phyloP scores from a whole-genome alignment of 2,329 filamentous ascomycete species.

The Sporothrix pseudoabietina region DNA sequence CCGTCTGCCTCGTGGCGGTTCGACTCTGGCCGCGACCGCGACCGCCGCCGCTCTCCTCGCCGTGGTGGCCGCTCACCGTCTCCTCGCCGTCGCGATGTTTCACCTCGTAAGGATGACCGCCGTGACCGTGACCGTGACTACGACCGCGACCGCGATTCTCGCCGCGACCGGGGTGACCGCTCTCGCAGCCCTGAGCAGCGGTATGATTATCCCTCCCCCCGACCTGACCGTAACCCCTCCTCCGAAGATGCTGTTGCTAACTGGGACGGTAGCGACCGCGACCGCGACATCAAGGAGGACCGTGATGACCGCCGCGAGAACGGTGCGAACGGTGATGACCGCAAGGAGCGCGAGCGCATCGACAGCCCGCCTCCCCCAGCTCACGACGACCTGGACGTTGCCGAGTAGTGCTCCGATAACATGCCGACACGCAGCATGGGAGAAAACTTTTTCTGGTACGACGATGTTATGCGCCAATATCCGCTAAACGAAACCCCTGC shows the following conservation, averaged over 20 bases:
- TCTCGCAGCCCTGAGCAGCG: conserved; percentile 69
- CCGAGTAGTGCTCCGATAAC: conserved; percentile 59
- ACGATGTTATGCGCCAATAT: background rate
- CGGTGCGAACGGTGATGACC: conserved; percentile 80
- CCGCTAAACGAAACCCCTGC: background rate
- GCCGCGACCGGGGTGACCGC: conserved; percentile 72
- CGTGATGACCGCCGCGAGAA: conserved; percentile 71
- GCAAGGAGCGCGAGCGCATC: conserved; percentile 58
- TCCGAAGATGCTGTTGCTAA: conserved; percentile 46
- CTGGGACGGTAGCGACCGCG: conserved; percentile 53
- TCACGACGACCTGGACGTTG: conserved; percentile 94
- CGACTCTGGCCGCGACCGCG: conserved; percentile 82
- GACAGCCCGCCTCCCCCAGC: conserved; percentile 80
- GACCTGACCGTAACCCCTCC: background rate
- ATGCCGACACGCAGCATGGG: conserved; percentile 4
- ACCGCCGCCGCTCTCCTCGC: conserved; percentile 66
- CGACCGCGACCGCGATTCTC: conserved; percentile 68
- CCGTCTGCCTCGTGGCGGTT: conserved; percentile 98
- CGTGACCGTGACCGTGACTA: conserved; percentile 75
- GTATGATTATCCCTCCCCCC: conserved; percentile 42
- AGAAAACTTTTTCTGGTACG: background rate
- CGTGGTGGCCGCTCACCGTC: conserved; percentile 71
- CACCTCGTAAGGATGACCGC: conserved; percentile 85
- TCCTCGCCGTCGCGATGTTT: conserved; percentile 80
- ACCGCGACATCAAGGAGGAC: conserved; percentile 69